Conservation (phyloP, 495 filamentous ascomycete genomes). For the Aspergillus cavernicola region DNA sequence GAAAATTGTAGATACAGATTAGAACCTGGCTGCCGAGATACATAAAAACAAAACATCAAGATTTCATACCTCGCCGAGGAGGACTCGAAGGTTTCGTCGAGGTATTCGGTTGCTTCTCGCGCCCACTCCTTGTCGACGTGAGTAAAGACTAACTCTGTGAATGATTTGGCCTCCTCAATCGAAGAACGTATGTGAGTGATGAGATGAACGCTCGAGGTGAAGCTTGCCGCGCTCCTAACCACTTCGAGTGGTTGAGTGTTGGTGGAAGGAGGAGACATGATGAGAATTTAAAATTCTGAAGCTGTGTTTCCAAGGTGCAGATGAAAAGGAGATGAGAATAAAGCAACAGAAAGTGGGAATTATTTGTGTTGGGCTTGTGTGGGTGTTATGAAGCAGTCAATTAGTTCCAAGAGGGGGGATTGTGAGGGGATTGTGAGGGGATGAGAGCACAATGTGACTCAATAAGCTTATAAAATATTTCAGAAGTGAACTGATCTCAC, state of each 20-base stretch:
- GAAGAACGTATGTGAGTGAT: background rate
- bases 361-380: no score
- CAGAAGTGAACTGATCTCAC: no score
- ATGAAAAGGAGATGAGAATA: no score
- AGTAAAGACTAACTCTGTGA: background rate
- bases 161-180: background rate
- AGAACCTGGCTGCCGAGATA: background rate
- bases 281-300: background rate
- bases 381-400: no score
- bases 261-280: background rate
- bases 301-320: no score
- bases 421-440: no score
- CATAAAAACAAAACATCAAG: background rate
- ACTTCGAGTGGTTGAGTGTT: background rate
- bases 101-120: background rate
- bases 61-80: background rate
- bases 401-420: no score
- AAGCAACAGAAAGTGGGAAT: no score
- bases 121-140: background rate
- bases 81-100: background rate
- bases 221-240: background rate
- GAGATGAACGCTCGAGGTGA: background rate
- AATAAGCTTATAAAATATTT: no score
- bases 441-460: no score
- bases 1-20: background rate